These are phyloP conservation scores for Phytophthora chlamydospora DNA, from an alignment of 352 stramenopile species.

Conservation along the genomic window DNA sequence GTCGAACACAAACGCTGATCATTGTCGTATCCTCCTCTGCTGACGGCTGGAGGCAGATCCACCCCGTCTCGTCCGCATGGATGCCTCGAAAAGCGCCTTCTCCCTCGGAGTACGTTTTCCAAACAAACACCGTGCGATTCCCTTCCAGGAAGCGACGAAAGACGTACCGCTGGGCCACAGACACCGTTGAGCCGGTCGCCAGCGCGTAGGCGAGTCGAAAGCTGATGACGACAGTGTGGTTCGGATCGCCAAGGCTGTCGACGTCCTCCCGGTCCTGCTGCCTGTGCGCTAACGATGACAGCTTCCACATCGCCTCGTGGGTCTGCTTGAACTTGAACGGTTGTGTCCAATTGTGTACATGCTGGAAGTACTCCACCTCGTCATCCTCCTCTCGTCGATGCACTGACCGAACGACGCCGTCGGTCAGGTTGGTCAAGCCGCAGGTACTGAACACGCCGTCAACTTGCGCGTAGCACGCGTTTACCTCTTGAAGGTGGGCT, in stretches of 20 bases:
- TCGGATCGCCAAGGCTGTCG: conserved; percentile 10
- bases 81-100: conserved; percentile 37
- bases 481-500: conserved; percentile 18
- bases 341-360: conserved; percentile 16
- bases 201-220: conserved; percentile 22
- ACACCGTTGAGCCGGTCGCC: conserved; percentile 12
- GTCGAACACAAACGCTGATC: too few relatives aligned
- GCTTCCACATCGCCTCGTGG: conserved; percentile 16
- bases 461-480: conserved; percentile 11
- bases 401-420: background rate
- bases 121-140: conserved; percentile 51
- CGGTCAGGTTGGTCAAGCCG: background rate
- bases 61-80: conserved; percentile 53
- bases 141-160: conserved; percentile 31
- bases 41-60: conserved; percentile 18
- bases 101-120: conserved; percentile 37
- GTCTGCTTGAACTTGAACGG: conserved; percentile 28
- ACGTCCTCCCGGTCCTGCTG: conserved; percentile 21
- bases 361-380: conserved; percentile 13
- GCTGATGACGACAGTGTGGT: conserved; percentile 41
- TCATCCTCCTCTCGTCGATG: background rate
- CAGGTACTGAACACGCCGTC: conserved; percentile 21
- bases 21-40: too few relatives aligned
- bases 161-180: conserved; percentile 19
- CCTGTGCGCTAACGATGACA: conserved; percentile 5